phyloP scores from a whole-genome alignment of 352 stramenopile species.

The Phytophthora hybrid region DNA sequence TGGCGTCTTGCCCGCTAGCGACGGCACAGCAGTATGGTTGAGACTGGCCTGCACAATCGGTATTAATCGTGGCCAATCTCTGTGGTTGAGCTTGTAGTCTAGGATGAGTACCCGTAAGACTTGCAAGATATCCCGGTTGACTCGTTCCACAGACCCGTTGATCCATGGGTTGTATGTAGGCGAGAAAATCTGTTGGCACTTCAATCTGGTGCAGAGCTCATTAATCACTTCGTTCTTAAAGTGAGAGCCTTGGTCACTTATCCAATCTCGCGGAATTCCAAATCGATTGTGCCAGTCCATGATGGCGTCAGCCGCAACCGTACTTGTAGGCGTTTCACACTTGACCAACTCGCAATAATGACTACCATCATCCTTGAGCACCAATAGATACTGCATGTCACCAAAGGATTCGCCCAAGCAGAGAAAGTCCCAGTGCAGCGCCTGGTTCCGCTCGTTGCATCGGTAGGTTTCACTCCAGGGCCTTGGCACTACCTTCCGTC shows the following conservation, averaged over 20 bases:
- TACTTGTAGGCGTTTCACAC: constrained; percentile 31
- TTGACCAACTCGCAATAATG: constrained; percentile 41
- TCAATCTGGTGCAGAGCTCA: constrained; percentile 27
- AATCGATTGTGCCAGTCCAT: constrained; percentile 42
- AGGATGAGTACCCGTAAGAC: constrained; percentile 37
- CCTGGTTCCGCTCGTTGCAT: constrained; percentile 3
- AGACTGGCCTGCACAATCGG: not conserved
- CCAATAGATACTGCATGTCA: constrained; percentile 7
- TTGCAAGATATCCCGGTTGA: constrained; percentile 47
- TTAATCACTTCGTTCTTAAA: constrained; percentile 44
- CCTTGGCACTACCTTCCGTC: constrained; percentile 16
- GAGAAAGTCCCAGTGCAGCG: constrained; percentile 46
- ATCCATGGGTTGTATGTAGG: constrained; percentile 42
- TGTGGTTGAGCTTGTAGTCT: no score
- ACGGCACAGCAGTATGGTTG: not conserved
- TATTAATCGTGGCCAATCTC: not conserved
- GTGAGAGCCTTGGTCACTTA: constrained; percentile 42
- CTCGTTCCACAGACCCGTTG: constrained; percentile 40
- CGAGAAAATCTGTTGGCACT: constrained; percentile 39
- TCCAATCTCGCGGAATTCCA: constrained; percentile 38
- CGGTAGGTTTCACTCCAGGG: constrained; percentile 17
- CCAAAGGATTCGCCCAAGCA: constrained; percentile 37
- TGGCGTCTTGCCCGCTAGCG: not conserved
- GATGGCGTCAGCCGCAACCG: constrained; percentile 32
- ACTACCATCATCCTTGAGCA: constrained; percentile 40